phyloP scores from a whole-genome alignment of 2,329 filamentous ascomycete species.

The Parascedosporium putredinis region DNA sequence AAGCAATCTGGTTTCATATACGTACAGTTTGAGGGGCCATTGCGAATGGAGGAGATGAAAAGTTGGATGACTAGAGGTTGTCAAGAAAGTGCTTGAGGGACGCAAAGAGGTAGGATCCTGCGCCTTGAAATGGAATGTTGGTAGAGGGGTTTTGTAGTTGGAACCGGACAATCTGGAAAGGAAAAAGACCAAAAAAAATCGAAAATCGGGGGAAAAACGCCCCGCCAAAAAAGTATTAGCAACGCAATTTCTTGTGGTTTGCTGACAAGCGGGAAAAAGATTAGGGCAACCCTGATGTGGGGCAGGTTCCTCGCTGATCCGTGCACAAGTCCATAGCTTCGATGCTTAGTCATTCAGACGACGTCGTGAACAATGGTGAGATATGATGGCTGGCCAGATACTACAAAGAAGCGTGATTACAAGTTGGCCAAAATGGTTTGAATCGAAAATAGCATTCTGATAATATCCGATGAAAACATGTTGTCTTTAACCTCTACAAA shows the following conservation, averaged over 20 bases:
- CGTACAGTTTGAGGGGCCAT: conserved; percentile 88
- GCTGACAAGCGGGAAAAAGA: conserved; percentile 16
- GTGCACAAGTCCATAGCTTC: not conserved
- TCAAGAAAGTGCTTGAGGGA: conserved; percentile 20
- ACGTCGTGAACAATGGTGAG: not conserved
- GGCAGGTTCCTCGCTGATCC: not conserved
- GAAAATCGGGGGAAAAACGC: not conserved
- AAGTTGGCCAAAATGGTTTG: not conserved
- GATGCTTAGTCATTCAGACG: not conserved
- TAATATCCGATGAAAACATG: no score
- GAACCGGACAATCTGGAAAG: conserved; percentile 11
- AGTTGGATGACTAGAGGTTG: conserved; percentile 18
- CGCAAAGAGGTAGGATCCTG: conserved; percentile 73
- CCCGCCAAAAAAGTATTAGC: conserved; percentile 6
- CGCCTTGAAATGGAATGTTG: conserved; percentile 36
- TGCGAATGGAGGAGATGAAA: conserved; percentile 33
- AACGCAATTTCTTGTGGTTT: conserved; percentile 19
- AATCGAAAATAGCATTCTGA: not conserved
- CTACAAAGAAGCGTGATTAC: not conserved
- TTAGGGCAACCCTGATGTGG: conserved; percentile 19
- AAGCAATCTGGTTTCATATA: conserved; percentile 62
- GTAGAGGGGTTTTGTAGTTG: conserved; percentile 4
- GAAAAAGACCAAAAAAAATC: conserved; percentile 5
- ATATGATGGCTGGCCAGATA: not conserved
- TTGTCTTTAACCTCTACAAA: no score